These are phyloP conservation scores for Galeopsis tetrahit DNA, from an alignment of 257 asterid genomes.

Conservation along the genomic window DNA sequence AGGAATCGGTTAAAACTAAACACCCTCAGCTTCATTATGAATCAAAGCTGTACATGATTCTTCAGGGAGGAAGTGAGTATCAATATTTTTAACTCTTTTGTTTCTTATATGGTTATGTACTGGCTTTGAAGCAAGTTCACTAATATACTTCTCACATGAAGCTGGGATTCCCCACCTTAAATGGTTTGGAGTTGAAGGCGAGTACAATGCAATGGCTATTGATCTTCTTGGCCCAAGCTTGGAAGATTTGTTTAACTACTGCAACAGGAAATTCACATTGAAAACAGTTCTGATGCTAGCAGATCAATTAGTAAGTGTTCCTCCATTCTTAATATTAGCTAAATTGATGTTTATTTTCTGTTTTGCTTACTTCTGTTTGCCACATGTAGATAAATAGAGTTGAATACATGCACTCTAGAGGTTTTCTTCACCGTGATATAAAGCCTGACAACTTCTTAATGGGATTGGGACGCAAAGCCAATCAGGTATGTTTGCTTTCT, in stretches of 20 bases:
- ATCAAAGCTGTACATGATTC: slow-evolving; percentile 92
- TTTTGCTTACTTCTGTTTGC: slow-evolving; percentile 28
- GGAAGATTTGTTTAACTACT: slow-evolving; percentile 94
- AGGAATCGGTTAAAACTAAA: slow-evolving; percentile 94
- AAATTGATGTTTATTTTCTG: slow-evolving; percentile 17
- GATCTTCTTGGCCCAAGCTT: slow-evolving; percentile 98
- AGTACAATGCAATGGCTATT: slow-evolving; percentile 91
- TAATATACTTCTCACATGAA: slow-evolving; percentile 40
- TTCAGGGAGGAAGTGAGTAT: slow-evolving; percentile 97
- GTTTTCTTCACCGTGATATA: slow-evolving; percentile 97
- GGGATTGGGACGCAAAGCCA: slow-evolving; percentile 99
- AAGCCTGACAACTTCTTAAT: slow-evolving; percentile 98
- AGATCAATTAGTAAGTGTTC: slow-evolving; percentile 79
- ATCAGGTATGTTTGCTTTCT: slow-evolving; percentile 64
- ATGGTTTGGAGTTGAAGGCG: slow-evolving; percentile 98
- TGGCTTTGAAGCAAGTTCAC: slow-evolving; percentile 9
- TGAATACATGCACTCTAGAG: slow-evolving; percentile 96
- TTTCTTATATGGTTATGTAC: slow-evolving; percentile 1
- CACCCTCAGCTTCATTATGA: slow-evolving; percentile 99
- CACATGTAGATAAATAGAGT: slow-evolving; percentile 82
- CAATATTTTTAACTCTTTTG: slow-evolving; percentile 10
- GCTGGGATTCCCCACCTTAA: slow-evolving; percentile 97
- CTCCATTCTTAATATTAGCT: slow-evolving; percentile 1
- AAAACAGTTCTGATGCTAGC: slow-evolving; percentile 96
- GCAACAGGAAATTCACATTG: slow-evolving; percentile 85